Base-by-base conservation (phyloP, 2,329 filamentous ascomycete genomes). In the Fusarium chuoi region DNA sequence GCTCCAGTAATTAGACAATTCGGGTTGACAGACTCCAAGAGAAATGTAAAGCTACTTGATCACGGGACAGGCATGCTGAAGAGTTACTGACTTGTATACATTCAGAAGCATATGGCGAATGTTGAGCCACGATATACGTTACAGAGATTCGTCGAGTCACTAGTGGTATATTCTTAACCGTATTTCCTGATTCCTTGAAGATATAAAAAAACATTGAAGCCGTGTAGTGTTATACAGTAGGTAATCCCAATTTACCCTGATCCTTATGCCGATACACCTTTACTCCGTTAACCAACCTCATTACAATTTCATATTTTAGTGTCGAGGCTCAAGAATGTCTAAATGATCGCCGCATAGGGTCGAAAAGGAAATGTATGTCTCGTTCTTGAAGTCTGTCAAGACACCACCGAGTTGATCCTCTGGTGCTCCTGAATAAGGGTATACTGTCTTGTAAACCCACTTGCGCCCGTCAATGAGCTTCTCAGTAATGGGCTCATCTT, bases 401-500 rank as follows among this genome's bases (percentile, higher is more conserved):
- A 75, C 68, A 18, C 75, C 75, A 8, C 75, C 75, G 7, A 77
- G 59, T 36, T 56, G 54, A 30, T 75, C 68, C n/a, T 54, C 55
- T 6, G 42, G 36, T 11, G 52, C 39, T 15, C 63, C 62, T 15
- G 48, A 59, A 2, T 45, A 56, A 1, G 73, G 73, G 26, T 71
- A 77, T 17, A 30, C 55, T n/a, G 60, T 59, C 57, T 74, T 71
- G 48, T 71, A 58, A 28, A 71, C 60, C 82, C 82, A 83, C 41
- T 51, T 75, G 24, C 81, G 78, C 15, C 78, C 79, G 35, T 83
- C 78, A 20, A 83, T 80, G 57, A 76, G 73, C 28, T 74, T 69
- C 17, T 76, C 48, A 3, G 78, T 72, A 55, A 82, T 78, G 14
- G 71, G 65, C 36, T 78, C 65, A 14, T 74, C 62, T 5, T 65